Base-by-base conservation (phyloP, 2,329 filamentous ascomycete genomes). In the Diaporthe caulivora region DNA sequence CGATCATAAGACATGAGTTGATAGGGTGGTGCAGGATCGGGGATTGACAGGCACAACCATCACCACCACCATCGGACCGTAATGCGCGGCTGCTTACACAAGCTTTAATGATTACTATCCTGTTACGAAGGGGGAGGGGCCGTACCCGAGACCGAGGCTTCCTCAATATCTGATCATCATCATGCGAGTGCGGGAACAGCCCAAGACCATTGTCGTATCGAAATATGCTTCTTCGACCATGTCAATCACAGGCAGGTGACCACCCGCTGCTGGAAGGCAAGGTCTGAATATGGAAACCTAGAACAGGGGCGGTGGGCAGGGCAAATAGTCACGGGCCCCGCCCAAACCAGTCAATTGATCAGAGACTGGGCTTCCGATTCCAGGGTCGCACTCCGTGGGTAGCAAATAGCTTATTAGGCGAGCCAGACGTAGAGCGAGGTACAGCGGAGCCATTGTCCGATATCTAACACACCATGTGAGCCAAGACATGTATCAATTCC, bases 181-280 rank as follows among this genome's bases (percentile, higher is more conserved):
- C 62, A 65, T 51, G 62, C 62, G 62, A 65, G 44, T 13, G 44
- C 51, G 51, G 37, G 26, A 55, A 17, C 9, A 26, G 57, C 49
- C 51, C 55, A 71, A 53, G 68, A 53, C 44, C 55, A 62, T 47
- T 71, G 55, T 71, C 49, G 44, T 37, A 71, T 62, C 62, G 62
- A 24, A 71, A 71, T 42, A 71, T 71, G 69, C 69, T 71, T 71
- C 55, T 71, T 40, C 34, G 68, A 44, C 42, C 24, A 54, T 54
- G 40, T 57, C 55, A 34, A 31, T 67, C 29, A 47, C 58, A 24
- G 53, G 34, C 58, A 24, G 54, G 34, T 42, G 58, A 53, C 37
- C 55, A 31, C 24, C 3, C 11, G 11, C 21, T 53, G 11, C 21
- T 53, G 55, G 55, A 62, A 53, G 26, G 24, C 34, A n/a, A 18